phyloP scores from a whole-genome alignment of 1,284 basidiomycete genomes.

The Uromyces viciae-fabae region DNA sequence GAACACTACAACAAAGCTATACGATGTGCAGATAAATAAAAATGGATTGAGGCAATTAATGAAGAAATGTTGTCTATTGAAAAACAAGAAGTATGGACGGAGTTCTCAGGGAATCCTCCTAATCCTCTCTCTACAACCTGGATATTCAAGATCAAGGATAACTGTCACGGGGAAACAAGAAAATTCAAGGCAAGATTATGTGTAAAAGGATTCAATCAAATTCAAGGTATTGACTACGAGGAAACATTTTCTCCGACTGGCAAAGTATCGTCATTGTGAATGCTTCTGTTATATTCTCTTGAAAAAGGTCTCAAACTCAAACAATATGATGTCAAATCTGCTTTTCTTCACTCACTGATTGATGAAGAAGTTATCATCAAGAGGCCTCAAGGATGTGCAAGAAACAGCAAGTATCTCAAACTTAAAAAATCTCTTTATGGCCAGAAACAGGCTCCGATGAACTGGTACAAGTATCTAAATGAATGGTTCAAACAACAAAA shows the following conservation, averaged over 20 bases:
- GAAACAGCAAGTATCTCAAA: neutral
- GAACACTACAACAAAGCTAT: neutral
- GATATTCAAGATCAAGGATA: neutral
- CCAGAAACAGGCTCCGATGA: neutral
- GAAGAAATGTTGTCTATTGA: neutral
- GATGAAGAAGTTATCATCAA: neutral
- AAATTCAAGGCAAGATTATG: conserved; percentile 5
- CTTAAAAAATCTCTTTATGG: neutral
- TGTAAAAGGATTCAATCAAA: conserved; percentile 6
- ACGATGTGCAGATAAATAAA: neutral
- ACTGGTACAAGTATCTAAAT: neutral
- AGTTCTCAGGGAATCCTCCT: neutral
- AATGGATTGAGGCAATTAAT: neutral
- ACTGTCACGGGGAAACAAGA: neutral
- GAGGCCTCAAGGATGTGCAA: neutral
- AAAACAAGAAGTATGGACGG: neutral
- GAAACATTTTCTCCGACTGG: conserved; percentile 7
- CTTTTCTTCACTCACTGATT: neutral
- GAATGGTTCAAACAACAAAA: neutral
- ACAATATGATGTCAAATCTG: neutral
- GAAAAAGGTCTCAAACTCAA: neutral
- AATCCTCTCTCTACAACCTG: neutral
- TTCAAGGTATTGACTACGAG: neutral
- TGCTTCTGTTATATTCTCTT: neutral
- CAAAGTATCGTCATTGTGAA: neutral